Base-by-base conservation (phyloP, 345 rosid species). In the Eucalyptus sp. region DNA sequence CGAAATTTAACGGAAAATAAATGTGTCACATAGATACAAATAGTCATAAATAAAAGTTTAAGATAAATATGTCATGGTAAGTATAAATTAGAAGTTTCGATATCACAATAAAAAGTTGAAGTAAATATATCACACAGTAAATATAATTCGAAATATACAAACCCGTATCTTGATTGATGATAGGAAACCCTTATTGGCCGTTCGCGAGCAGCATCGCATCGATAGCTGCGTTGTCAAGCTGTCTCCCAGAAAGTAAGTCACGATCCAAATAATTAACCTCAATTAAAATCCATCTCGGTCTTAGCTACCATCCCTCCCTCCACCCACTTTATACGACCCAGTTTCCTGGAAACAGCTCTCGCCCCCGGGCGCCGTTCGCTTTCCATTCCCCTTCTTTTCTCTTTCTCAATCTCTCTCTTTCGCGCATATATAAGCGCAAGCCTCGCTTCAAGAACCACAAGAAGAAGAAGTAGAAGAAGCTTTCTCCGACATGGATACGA, bases 331-430 rank as follows among this genome's bases (percentile, higher is more conserved):
- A 76, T 88, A 41, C 13, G 44, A 86, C 88, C 90, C 86, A 86
- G 46, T 86, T 89, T 89, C 90, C 88, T 37, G 86, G 90, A 86
- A 89, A 71, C 33, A 88, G 46, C 89, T n/a, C 60, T 20, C 7
- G 17, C 22, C 83, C 84, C 13, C 48, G 5, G 13, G 48, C 84
- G 48, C 84, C 84, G 84, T 41, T 5, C 24, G 29, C 48, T 52
- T 66, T 71, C 54, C 51, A 27, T 29, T 22, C 68, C 52, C 41
- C 46, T 29, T 31, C 33, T 62, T 62, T 29, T 62, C 4, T 60
- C 66, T 25, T 25, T 24, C 29, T 56, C 62, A 17, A 37, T 54
- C 31, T 60, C 25, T 56, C 66, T 22, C 24, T 44, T 46, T 11
- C 20, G 15, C 13, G 58, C 46, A 9, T 18, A 88, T 43, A 52